Conservation (phyloP, 352 stramenopile species). For the Phytophthora ohioensis region DNA sequence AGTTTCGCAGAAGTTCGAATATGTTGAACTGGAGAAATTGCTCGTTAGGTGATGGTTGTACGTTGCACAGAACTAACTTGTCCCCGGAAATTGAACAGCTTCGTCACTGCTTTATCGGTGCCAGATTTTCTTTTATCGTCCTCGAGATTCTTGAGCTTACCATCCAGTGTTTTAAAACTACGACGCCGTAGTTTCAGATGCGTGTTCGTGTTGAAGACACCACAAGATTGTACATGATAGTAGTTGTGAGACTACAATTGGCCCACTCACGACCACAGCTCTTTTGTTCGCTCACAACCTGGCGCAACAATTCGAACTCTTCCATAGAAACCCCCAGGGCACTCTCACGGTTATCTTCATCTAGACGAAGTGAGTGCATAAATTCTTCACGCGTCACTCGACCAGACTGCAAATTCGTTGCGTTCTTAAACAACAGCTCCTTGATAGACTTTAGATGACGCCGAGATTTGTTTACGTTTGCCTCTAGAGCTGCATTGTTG, state of each 20-base stretch:
- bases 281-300: neutral
- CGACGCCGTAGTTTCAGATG: neutral
- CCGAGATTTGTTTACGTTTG: neutral
- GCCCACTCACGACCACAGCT: neutral
- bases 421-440: neutral
- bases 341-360: neutral
- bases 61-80: neutral
- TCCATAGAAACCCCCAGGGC: neutral
- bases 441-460: neutral
- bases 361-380: neutral
- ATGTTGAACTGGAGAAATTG: neutral
- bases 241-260: neutral
- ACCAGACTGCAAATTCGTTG: neutral
- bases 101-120: neutral
- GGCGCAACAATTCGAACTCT: neutral
- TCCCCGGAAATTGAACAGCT: neutral
- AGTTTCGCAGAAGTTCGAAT: neutral
- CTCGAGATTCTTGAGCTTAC: neutral
- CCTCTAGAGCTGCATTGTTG: neutral
- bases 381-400: neutral
- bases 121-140: neutral
- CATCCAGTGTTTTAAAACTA: neutral
- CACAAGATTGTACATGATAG: constrained; percentile 3
- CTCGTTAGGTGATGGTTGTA: neutral
- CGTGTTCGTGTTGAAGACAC: neutral